These are phyloP conservation scores for Lipomyces orientalis DNA, from an alignment of 805 yeast species.

Conservation along the genomic window DNA sequence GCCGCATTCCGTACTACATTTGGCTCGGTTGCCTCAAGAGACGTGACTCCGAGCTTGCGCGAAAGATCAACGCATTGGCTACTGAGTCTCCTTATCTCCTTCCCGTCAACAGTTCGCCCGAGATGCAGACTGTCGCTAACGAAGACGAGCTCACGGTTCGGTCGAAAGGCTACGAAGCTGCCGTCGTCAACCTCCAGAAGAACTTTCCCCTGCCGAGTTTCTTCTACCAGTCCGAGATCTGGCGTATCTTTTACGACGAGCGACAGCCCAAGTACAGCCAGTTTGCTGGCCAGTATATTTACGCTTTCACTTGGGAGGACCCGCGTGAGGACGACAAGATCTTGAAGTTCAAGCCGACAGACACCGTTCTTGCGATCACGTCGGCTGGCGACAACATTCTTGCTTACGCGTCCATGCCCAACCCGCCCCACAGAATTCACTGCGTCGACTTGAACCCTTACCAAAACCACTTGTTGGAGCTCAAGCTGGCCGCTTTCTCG, in stretches of 20 bases:
- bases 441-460: conserved; percentile 86
- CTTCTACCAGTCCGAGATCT: conserved; percentile 75
- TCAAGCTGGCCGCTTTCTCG: conserved; percentile 74
- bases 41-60: conserved; percentile 55
- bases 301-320: conserved; percentile 91
- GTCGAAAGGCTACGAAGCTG: conserved; percentile 78
- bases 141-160: conserved; percentile 25
- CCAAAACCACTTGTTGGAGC: conserved; percentile 79
- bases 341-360: conserved; percentile 63
- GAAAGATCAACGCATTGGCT: conserved; percentile 69
- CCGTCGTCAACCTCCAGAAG: conserved; percentile 62
- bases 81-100: conserved; percentile 79
- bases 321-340: conserved; percentile 79
- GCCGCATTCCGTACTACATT: conserved; percentile 79
- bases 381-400: conserved; percentile 86
- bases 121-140: conserved; percentile 25
- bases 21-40: conserved; percentile 79
- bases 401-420: conserved; percentile 71
- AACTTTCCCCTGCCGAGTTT: conserved; percentile 79
- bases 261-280: conserved; percentile 68
- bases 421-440: conserved; percentile 77
- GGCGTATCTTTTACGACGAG: conserved; percentile 83
- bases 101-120: conserved; percentile 35
- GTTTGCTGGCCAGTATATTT: conserved; percentile 78
- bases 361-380: conserved; percentile 80